A percentile compares a stretch with the other conserved stretches of the same genome.
Conservation (phyloP, 371 early-diverging fungal genomes). For the Neoconidiobolus thromboides region DNA sequence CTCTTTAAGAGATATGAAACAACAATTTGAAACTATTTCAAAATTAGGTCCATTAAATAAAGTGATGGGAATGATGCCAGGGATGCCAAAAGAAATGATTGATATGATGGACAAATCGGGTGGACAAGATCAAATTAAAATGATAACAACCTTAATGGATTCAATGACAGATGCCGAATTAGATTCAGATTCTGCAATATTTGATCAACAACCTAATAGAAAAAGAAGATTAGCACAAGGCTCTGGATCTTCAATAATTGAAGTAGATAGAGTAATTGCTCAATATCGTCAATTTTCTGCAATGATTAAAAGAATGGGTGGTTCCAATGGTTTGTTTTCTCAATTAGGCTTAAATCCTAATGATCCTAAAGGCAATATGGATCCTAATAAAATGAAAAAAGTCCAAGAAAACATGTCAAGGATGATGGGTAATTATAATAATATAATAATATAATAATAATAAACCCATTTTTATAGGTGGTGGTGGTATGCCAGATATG, state of each 20-base stretch:
- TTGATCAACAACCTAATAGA: slow-evolving; percentile 57
- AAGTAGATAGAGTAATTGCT: slow-evolving; percentile 68
- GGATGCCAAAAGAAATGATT: slow-evolving; percentile 74
- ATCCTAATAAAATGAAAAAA: slow-evolving; percentile 45
- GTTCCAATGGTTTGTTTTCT: slow-evolving; percentile 66
- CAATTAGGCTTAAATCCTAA: slow-evolving; percentile 17
- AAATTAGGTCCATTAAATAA: slow-evolving; percentile 91
- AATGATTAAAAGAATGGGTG: slow-evolving; percentile 95
- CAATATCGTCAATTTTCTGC: slow-evolving; percentile 73
- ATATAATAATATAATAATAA: background rate
- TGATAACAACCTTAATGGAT: slow-evolving; percentile 93
- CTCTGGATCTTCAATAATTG: slow-evolving; percentile 65
- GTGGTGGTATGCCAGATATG: slow-evolving; percentile 65
- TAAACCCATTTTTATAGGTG: slow-evolving; percentile 12
- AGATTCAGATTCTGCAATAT: slow-evolving; percentile 76
- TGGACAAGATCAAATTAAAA: slow-evolving; percentile 57
- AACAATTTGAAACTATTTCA: slow-evolving; percentile 87
- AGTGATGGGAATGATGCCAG: slow-evolving; percentile 96
- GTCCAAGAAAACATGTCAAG: slow-evolving; percentile 54
- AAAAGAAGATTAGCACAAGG: slow-evolving; percentile 83
- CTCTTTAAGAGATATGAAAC: slow-evolving; percentile 95
- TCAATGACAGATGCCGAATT: slow-evolving; percentile 92
- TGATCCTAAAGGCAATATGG: slow-evolving; percentile 27
- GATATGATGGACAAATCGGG: slow-evolving; percentile 47
- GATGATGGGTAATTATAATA: slow-evolving; percentile 22